Base-by-base conservation (phyloP, 2,329 filamentous ascomycete species). In the Nannizzia gypsea region DNA sequence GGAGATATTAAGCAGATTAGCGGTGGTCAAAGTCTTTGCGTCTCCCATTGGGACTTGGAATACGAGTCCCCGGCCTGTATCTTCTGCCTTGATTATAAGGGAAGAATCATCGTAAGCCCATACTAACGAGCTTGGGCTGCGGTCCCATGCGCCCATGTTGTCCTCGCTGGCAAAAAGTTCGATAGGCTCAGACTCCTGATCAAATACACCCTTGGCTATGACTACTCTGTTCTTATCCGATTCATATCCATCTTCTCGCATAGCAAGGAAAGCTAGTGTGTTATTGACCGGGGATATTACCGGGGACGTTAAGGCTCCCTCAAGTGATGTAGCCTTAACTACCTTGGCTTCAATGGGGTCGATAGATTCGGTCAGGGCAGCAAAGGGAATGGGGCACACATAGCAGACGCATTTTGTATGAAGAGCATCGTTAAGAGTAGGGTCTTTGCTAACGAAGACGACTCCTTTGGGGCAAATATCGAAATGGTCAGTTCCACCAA, bases 381-480 rank as follows among this genome's bases (percentile, higher is more conserved):
- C 22, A n/a, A 42, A 26, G 60, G 72, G 72, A 66, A 76, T 72
- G 4, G 74, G 71, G 40, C 75, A 70, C 64, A 75, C 76, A 64
- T 78, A 79, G 58, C 72, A 73, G 1, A 75, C 70, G 64, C 74
- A 74, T 56, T 74, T 72, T 0, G 77, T 79, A 65, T 79, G 76
- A 1, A 71, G 73, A 3, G 77, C 77, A 9, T 74, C 74, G 59
- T 77, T 74, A 13, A 77, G 60, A 5, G 65, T 67, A 1, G 76
- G 76, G 61, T 78, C 76, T 62, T 77, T 78, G 1, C 74, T 72
- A 56, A 78, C 71, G 62, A 79, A 77, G 2, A 74, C 73, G 58
- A 77, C 73, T 26, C 76, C 76, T 0, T 69, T 70, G 0, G 71
- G 69, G 55, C 75, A 76, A 52, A 79, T 72, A 62, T 77, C 77